phyloP scores from a whole-genome alignment of 2,329 filamentous ascomycete genomes.

The Cordyceps javanica region DNA sequence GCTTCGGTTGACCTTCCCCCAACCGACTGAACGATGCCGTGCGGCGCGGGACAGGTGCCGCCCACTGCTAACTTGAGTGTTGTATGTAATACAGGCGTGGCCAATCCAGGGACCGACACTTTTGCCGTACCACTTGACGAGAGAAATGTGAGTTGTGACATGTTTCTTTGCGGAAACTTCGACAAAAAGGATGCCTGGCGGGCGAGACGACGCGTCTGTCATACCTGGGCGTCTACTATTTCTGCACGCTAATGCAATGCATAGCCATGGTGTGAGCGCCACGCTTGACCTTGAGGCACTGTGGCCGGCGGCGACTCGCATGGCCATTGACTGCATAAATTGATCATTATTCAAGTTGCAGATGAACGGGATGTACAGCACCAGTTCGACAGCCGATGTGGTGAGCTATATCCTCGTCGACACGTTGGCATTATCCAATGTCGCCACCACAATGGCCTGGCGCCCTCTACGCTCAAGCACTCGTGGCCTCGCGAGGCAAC shows the following conservation, averaged over 20 bases:
- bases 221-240: neutral
- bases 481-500: neutral
- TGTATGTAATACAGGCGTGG: neutral
- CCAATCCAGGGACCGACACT: neutral
- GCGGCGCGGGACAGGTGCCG: neutral
- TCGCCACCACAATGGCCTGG: neutral
- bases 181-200: neutral
- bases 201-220: neutral
- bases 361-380: neutral
- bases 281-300: neutral
- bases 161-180: neutral
- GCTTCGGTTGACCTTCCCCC: neutral
- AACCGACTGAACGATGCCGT: neutral
- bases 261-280: neutral
- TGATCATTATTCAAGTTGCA: neutral
- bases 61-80: neutral
- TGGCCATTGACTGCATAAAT: neutral
- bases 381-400: neutral
- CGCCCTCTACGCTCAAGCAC: neutral
- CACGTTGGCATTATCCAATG: neutral
- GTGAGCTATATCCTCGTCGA: neutral
- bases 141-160: conserved; percentile 1
- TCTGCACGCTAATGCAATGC: neutral
- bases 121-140: neutral
- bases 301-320: neutral